These are phyloP conservation scores for Skeletonema menzelii DNA, from an alignment of 108 stramenopile genomes.

Conservation along the genomic window DNA sequence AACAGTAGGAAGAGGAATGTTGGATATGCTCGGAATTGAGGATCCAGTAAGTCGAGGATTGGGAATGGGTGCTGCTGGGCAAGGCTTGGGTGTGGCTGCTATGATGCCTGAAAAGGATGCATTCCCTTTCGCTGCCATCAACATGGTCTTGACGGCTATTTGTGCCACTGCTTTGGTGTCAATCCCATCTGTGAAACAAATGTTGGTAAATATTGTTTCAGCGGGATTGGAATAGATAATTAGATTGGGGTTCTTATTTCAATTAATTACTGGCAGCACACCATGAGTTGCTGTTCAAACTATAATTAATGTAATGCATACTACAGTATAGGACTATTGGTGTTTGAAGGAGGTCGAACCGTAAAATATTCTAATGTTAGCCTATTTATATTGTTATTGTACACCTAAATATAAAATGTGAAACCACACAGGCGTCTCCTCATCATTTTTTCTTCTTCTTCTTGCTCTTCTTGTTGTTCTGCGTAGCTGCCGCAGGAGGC, in stretches of 20 bases:
- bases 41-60: slow-evolving; percentile 57
- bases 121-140: slow-evolving; percentile 60
- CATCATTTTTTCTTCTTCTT: slow-evolving; percentile 1
- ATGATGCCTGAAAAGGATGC: slow-evolving; percentile 58
- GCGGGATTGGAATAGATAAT: slow-evolving; percentile 27
- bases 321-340: too few species aligned
- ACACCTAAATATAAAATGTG: background rate
- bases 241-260: slow-evolving; percentile 3
- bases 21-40: slow-evolving; percentile 37
- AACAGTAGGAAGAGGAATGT: slow-evolving; percentile 36
- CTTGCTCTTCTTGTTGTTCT: background rate
- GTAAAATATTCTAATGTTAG: slow-evolving; percentile 8
- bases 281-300: background rate
- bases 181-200: slow-evolving; percentile 43
- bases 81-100: slow-evolving; percentile 52
- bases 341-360: too few species aligned
- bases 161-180: slow-evolving; percentile 51
- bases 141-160: slow-evolving; percentile 55
- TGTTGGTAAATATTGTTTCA: slow-evolving; percentile 36
- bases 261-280: slow-evolving; percentile 2
- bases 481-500: background rate
- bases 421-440: background rate
- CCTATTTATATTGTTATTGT: slow-evolving; percentile 1
- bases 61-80: slow-evolving; percentile 60
- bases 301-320: background rate